Conservation (phyloP, 495 filamentous ascomycete genomes). For the Penicillium malachiteum region DNA sequence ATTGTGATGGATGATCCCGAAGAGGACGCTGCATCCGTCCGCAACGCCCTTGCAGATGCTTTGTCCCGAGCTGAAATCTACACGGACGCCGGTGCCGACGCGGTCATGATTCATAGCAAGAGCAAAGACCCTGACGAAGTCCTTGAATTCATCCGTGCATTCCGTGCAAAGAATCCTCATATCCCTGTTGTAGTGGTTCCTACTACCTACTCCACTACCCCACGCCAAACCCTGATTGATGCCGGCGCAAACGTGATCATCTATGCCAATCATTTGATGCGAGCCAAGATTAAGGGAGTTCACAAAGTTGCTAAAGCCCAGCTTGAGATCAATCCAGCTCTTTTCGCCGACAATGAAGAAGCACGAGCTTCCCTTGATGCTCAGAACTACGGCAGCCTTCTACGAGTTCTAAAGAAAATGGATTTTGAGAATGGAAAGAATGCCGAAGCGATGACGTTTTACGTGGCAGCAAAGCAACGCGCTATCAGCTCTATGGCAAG, state of each 20-base stretch:
- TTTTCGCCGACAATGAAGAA: neutral
- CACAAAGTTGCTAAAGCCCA: neutral
- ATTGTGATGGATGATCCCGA: neutral
- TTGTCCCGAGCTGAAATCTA: slow-evolving; percentile 3
- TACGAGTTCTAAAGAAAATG: neutral
- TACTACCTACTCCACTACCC: slow-evolving; percentile 2
- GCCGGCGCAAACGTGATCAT: slow-evolving; percentile 8
- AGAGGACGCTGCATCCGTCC: slow-evolving; percentile 2
- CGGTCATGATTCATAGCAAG: slow-evolving; percentile 12
- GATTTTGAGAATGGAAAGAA: neutral
- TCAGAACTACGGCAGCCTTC: slow-evolving; percentile 5
- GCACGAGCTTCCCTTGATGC: slow-evolving; percentile 5
- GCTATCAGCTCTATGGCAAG: neutral
- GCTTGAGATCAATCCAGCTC: neutral
- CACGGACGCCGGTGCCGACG: slow-evolving; percentile 1
- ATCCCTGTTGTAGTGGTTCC: slow-evolving; percentile 6
- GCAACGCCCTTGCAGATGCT: slow-evolving; percentile 3
- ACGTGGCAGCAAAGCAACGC: neutral
- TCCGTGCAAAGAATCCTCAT: neutral
- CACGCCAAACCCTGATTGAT: slow-evolving; percentile 2
- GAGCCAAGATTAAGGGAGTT: slow-evolving; percentile 1
- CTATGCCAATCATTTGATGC: slow-evolving; percentile 11
- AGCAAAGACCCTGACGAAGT: neutral
- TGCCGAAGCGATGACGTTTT: neutral
- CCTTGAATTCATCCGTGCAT: neutral